Evolutionary conservation across 2,329 filamentous ascomycete genomes (phyloP).

Genomic region (Pseudocercospora cruenta): DNA sequence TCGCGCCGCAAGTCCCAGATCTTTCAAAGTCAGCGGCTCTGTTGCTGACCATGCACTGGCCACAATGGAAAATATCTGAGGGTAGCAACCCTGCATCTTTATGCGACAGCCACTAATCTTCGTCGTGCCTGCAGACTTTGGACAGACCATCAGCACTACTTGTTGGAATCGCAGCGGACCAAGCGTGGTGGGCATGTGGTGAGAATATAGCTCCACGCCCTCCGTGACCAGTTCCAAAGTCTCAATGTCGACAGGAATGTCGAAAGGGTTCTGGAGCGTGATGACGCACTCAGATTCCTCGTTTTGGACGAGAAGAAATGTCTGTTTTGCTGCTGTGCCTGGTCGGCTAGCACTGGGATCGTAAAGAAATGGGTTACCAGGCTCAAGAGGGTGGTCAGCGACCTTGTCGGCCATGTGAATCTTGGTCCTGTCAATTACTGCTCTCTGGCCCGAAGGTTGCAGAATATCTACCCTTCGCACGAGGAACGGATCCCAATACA

Average conservation of each 20-base stretch:
- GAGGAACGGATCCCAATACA: slow-evolving; percentile 97
- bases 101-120: slow-evolving; percentile 78
- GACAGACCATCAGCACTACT: slow-evolving; percentile 70
- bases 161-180: slow-evolving; percentile 83
- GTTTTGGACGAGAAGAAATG: slow-evolving; percentile 74
- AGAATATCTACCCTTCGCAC: slow-evolving; percentile 76
- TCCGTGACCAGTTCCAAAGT: slow-evolving; percentile 74
- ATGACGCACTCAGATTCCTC: slow-evolving; percentile 79
- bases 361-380: slow-evolving; percentile 83
- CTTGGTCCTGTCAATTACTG: slow-evolving; percentile 30
- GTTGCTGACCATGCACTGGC: slow-evolving; percentile 73
- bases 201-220: slow-evolving; percentile 71
- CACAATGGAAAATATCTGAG: slow-evolving; percentile 84
- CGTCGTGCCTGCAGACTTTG: slow-evolving; percentile 68
- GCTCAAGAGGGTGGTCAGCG: slow-evolving; percentile 15
- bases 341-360: slow-evolving; percentile 82
- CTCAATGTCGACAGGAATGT: slow-evolving; percentile 89
- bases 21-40: slow-evolving; percentile 73
- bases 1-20: slow-evolving; percentile 25
- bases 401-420: slow-evolving; percentile 20
- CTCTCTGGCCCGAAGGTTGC: slow-evolving; percentile 22
- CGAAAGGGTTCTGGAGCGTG: slow-evolving; percentile 90
- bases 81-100: slow-evolving; percentile 78
- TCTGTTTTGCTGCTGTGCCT: slow-evolving; percentile 53
- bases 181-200: slow-evolving; percentile 67